These are phyloP conservation scores for Erythrobasidium hasegawianum DNA, from an alignment of 1,284 basidiomycete genomes.

Conservation along the genomic window DNA sequence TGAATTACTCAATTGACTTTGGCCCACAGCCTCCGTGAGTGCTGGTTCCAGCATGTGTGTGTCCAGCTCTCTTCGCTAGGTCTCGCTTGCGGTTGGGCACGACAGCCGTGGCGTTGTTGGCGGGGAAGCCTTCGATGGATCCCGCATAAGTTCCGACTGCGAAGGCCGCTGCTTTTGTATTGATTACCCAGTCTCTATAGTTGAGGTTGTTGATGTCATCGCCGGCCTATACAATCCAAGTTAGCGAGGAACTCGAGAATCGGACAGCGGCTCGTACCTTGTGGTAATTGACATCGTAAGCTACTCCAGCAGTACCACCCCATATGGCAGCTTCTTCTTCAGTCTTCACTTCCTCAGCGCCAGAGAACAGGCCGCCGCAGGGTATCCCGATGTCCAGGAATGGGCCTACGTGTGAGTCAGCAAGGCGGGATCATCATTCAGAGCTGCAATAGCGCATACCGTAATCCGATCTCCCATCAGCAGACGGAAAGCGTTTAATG, in stretches of 20 bases:
- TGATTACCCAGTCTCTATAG: slow-evolving; percentile 16
- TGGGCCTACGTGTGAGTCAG: background rate
- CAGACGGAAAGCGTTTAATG: too few species aligned
- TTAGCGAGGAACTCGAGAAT: background rate
- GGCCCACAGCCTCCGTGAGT: slow-evolving; percentile 10
- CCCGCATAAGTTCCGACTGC: slow-evolving; percentile 15
- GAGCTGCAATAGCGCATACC: background rate
- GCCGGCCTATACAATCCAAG: background rate
- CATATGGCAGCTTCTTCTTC: slow-evolving; percentile 12
- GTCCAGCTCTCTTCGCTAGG: slow-evolving; percentile 12
- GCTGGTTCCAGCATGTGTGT: slow-evolving; percentile 19
- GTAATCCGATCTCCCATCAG: slow-evolving; percentile 25
- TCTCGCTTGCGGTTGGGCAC: slow-evolving; percentile 12
- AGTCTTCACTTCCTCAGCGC: slow-evolving; percentile 27
- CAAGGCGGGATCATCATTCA: background rate
- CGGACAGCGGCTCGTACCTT: slow-evolving; percentile 1
- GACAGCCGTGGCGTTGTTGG: slow-evolving; percentile 24
- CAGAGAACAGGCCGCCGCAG: slow-evolving; percentile 19
- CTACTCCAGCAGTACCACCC: slow-evolving; percentile 16
- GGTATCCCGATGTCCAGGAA: slow-evolving; percentile 27
- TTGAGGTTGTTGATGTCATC: slow-evolving; percentile 29
- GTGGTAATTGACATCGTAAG: slow-evolving; percentile 19
- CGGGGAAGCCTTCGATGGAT: slow-evolving; percentile 18
- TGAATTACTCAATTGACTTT: background rate
- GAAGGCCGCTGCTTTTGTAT: slow-evolving; percentile 19